Evolutionary conservation across 2,329 filamentous ascomycete species (phyloP).

Genomic region (Monosporascus cannonballus): DNA sequence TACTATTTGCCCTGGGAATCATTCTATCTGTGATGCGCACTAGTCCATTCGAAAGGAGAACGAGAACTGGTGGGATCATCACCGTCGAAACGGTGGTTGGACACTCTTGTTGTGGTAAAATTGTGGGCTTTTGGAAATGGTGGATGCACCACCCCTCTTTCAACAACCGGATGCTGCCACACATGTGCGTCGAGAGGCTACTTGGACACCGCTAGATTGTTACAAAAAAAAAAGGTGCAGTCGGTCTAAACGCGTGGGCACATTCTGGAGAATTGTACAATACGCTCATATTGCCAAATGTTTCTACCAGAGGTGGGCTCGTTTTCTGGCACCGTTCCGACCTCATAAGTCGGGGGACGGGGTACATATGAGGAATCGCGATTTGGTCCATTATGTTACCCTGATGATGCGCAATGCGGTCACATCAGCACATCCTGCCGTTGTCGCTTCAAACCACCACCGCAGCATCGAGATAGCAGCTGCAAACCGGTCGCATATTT

Average conservation of each 20-base stretch:
- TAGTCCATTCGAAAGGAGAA: too few species aligned
- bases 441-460: constrained; percentile 9
- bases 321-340: background rate
- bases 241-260: background rate
- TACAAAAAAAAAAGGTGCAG: background rate
- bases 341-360: constrained; percentile 2
- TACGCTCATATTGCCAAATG: background rate
- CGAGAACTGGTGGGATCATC: too few species aligned
- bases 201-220: background rate
- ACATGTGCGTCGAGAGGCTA: background rate
- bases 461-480: constrained; percentile 9
- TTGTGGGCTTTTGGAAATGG: background rate
- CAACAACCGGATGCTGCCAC: background rate
- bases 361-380: background rate
- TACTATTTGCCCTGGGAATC: background rate
- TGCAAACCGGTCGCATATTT: constrained; percentile 11
- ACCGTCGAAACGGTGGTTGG: background rate
- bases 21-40: too few species aligned
- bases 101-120: background rate
- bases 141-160: background rate
- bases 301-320: background rate
- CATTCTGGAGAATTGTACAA: background rate
- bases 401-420: constrained; percentile 16
- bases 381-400: constrained; percentile 2
- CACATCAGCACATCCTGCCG: constrained; percentile 17